These are phyloP conservation scores for Musa schizocarpa DNA, from an alignment of 176 grass and related monocot species.

Conservation along the genomic window DNA sequence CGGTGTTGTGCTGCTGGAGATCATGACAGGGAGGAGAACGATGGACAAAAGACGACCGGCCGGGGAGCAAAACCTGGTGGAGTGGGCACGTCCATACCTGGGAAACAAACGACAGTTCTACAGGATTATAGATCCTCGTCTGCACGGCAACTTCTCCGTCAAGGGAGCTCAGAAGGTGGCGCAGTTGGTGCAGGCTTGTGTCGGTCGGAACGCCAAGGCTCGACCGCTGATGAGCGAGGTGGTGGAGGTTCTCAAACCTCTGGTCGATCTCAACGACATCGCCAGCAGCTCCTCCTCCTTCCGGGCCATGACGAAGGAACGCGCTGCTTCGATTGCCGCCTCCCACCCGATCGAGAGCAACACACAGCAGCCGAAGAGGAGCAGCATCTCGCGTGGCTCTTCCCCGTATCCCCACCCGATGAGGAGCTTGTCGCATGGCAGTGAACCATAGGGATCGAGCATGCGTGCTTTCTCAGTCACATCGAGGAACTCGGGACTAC, in stretches of 20 bases:
- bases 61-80: constrained; percentile 79
- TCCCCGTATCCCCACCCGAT: constrained; percentile 54
- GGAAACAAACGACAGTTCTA: constrained; percentile 53
- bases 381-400: constrained; percentile 62
- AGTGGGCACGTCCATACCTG: constrained; percentile 55
- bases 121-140: constrained; percentile 50
- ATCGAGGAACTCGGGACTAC: no score
- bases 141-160: constrained; percentile 64
- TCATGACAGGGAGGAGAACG: constrained; percentile 71
- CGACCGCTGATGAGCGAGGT: constrained; percentile 79
- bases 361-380: constrained; percentile 60
- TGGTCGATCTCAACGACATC: constrained; percentile 75
- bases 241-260: constrained; percentile 74
- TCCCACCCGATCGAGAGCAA: constrained; percentile 46
- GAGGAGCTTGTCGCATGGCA: not conserved
- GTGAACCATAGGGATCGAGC: no score
- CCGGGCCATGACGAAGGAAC: constrained; percentile 71
- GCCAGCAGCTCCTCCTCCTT: constrained; percentile 69
- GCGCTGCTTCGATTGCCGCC: constrained; percentile 29
- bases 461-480: no score
- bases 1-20: constrained; percentile 63
- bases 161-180: constrained; percentile 66
- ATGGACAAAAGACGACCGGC: constrained; percentile 83
- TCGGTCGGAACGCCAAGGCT: constrained; percentile 44
- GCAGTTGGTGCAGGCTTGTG: constrained; percentile 46